Conservation (phyloP, 1,284 basidiomycete genomes). For the Marasmius oreades region DNA sequence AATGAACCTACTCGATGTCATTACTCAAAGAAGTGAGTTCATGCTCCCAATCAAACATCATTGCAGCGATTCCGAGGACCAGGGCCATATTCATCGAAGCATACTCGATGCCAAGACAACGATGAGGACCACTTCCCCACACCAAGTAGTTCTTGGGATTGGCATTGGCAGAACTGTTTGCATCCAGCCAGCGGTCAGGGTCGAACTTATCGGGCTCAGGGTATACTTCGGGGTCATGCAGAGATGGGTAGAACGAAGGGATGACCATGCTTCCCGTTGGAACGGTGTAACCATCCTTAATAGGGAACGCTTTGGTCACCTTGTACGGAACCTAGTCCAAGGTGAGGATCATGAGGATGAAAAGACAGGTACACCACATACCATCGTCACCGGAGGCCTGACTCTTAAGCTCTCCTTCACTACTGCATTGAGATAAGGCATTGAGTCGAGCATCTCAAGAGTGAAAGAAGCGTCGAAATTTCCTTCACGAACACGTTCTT, state of each 20-base stretch:
- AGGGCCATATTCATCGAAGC: conserved; percentile 90
- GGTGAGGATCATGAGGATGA: conserved; percentile 4
- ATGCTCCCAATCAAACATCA: conserved; percentile 89
- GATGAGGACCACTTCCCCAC: conserved; percentile 92
- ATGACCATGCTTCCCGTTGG: conserved; percentile 94
- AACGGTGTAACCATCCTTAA: conserved; percentile 87
- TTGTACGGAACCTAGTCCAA: conserved; percentile 83
- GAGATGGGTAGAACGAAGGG: conserved; percentile 92
- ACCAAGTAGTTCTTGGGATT: conserved; percentile 96
- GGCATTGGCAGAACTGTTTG: conserved; percentile 74
- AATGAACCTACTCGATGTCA: conserved; percentile 73
- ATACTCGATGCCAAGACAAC: conserved; percentile 93
- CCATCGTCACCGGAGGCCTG: conserved; percentile 93
- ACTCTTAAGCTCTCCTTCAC: conserved; percentile 92
- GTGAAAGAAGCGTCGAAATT: conserved; percentile 82
- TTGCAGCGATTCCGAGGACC: conserved; percentile 81
- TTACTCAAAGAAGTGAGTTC: conserved; percentile 76
- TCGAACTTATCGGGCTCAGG: conserved; percentile 81
- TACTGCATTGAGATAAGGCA: conserved; percentile 90
- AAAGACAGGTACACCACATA: conserved; percentile 30
- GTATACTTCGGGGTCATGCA: conserved; percentile 89
- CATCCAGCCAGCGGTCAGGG: conserved; percentile 94
- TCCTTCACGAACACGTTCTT: conserved; percentile 78
- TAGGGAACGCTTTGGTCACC: conserved; percentile 87
- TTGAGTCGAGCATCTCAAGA: conserved; percentile 87